Percentiles rank a stretch among this genome's conserved stretches.
Evolutionary conservation across 257 asterid species (phyloP).

Genomic region (Ehretia macrophylla): DNA sequence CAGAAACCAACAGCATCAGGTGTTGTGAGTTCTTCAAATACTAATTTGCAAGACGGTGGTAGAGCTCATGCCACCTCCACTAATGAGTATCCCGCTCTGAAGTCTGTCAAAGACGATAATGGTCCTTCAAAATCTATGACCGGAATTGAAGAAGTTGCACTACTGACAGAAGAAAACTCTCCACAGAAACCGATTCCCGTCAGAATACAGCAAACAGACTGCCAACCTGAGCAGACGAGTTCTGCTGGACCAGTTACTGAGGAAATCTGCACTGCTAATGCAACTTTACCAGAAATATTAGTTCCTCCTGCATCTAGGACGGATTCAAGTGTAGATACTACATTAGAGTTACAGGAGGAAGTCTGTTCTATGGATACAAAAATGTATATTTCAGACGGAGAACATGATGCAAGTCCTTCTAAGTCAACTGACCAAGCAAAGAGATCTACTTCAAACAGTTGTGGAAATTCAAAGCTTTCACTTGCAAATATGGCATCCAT

Average conservation of each 20-base stretch:
- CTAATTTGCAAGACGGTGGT: slow-evolving; percentile 33
- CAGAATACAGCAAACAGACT: slow-evolving; percentile 26
- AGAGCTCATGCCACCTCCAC: slow-evolving; percentile 27
- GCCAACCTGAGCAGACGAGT: slow-evolving; percentile 32
- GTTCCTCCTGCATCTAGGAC: slow-evolving; percentile 22
- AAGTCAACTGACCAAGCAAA: slow-evolving; percentile 34
- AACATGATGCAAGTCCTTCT: slow-evolving; percentile 29
- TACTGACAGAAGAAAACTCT: slow-evolving; percentile 19
- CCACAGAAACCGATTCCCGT: slow-evolving; percentile 27
- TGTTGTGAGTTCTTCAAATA: slow-evolving; percentile 23
- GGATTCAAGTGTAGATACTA: slow-evolving; percentile 30
- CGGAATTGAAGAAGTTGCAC: slow-evolving; percentile 30
- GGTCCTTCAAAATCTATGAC: slow-evolving; percentile 24
- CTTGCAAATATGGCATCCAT: slow-evolving; percentile 19
- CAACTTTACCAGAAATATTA: slow-evolving; percentile 19
- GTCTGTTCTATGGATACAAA: slow-evolving; percentile 19
- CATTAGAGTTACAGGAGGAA: slow-evolving; percentile 35
- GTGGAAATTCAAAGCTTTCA: slow-evolving; percentile 26
- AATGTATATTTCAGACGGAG: slow-evolving; percentile 22
- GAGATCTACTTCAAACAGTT: slow-evolving; percentile 29
- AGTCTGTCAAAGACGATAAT: slow-evolving; percentile 27
- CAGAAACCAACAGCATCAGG: slow-evolving; percentile 31
- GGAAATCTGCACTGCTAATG: slow-evolving; percentile 33
- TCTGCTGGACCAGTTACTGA: slow-evolving; percentile 27
- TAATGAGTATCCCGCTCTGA: slow-evolving; percentile 29